Percentiles rank a stretch among this genome's conserved stretches.
phyloP scores from a whole-genome alignment of 768 basidiomycete genomes.

The Boletus pseudo-olivaceus region DNA sequence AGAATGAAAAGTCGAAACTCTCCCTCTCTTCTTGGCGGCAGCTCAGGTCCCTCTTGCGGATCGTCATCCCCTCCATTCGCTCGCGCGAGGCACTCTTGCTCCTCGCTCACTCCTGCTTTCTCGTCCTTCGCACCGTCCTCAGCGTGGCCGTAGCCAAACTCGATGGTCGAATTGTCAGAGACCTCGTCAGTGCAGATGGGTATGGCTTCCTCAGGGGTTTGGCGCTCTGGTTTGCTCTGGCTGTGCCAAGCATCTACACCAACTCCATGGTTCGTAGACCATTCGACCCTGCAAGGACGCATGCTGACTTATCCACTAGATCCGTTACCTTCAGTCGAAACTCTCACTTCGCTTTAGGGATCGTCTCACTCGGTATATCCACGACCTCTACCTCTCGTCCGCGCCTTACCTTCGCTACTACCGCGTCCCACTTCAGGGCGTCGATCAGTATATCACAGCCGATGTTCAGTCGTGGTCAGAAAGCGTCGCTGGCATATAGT shows the following conservation, averaged over 20 bases:
- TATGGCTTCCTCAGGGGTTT: slow-evolving; percentile 80
- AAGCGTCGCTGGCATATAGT: slow-evolving; percentile 85
- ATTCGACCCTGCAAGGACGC: neutral
- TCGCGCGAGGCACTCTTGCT: slow-evolving; percentile 75
- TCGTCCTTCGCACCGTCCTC: slow-evolving; percentile 81
- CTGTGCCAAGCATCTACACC: slow-evolving; percentile 91
- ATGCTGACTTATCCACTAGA: slow-evolving; percentile 41
- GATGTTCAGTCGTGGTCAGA: slow-evolving; percentile 91
- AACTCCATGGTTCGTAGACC: slow-evolving; percentile 75
- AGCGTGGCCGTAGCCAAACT: slow-evolving; percentile 85
- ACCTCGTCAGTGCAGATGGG: slow-evolving; percentile 84
- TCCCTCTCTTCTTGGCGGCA: slow-evolving; percentile 69
- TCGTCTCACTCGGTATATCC: slow-evolving; percentile 83
- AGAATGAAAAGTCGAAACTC: slow-evolving; percentile 42
- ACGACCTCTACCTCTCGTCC: slow-evolving; percentile 86
- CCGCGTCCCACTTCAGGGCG: slow-evolving; percentile 59
- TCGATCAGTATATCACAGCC: slow-evolving; percentile 91
- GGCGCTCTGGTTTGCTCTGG: slow-evolving; percentile 84
- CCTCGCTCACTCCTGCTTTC: slow-evolving; percentile 75
- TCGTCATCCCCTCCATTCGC: slow-evolving; percentile 61
- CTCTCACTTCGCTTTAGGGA: slow-evolving; percentile 81
- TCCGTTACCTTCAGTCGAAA: slow-evolving; percentile 84
- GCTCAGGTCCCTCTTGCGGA: slow-evolving; percentile 65
- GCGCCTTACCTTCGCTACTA: slow-evolving; percentile 72
- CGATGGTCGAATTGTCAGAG: slow-evolving; percentile 86